Base-by-base conservation (phyloP, 2,329 filamentous ascomycete species). In the Ophiostoma pallidulum region DNA sequence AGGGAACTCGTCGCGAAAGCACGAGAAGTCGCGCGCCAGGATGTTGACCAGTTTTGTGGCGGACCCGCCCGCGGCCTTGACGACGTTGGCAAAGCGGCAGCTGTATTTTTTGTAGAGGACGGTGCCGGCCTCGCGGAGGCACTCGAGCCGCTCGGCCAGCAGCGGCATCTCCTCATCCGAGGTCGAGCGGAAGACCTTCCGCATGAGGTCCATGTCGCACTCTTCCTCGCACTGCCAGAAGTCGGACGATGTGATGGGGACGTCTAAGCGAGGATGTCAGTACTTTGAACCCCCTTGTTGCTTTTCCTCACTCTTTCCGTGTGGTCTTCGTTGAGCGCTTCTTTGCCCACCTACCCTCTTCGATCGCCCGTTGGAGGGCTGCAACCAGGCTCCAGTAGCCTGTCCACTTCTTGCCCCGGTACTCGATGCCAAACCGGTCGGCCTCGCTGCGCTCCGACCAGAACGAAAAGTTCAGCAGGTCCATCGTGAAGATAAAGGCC, bases 401-500 rank as follows among this genome's bases (percentile, higher is more conserved):
- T 0, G 89, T 96, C 88, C 89, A 97, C 49, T 67, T 78, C 64
- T 78, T 82, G 24, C 80, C 89, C 39, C 75, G 77, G 64, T 96
- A 97, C 49, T 86, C 82, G 36, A 98, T 76, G 9, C 84, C 77
- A 63, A 91, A 98, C 10, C 88, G 75, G 57, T 91, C 80, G 5
- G 80, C 74, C 10, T 85, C 81, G 0, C 71, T 64, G 38, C 66
- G 61, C 45, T 86, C 82, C 13, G 87, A 94, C 92, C 92, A 98
- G 64, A 98, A 98, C 19, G 84, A 94, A 62, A 97, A 98, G 62
- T 98, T 98, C 43, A 98, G 70, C 24, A 98, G 65, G 62, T 98
- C 92, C 88, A 98, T 94, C 18, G 86, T 88, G 63, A 98, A 97
- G 58, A 98, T 91, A 62, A 98, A 97, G 53, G 86, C 83, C 19